A percentile compares a stretch with the other conserved stretches of the same genome.
Evolutionary conservation across 2,329 filamentous ascomycete genomes (phyloP).

Genomic region (Curvularia lunata): DNA sequence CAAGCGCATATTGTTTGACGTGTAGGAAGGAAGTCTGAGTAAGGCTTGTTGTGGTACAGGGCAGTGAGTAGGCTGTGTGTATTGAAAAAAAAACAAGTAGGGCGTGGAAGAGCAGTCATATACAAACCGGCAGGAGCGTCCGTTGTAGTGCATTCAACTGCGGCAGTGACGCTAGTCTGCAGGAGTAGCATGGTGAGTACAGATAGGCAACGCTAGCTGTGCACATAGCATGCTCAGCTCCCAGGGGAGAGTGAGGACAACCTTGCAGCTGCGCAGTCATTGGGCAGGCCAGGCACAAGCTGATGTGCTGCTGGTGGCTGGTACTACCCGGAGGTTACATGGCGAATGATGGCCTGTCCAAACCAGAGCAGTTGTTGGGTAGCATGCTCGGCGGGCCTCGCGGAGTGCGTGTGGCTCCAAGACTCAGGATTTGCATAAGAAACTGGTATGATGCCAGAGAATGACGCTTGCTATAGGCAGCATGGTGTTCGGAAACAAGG

Average conservation of each 20-base stretch:
- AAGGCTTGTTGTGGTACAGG: neutral
- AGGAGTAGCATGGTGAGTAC: neutral
- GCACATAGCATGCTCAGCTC: constrained; percentile 4
- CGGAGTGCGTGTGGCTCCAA: no score
- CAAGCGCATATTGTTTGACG: neutral
- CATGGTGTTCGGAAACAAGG: neutral
- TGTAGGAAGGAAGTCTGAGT: no score
- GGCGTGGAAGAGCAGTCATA: neutral
- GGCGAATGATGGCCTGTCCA: neutral
- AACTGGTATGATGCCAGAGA: neutral
- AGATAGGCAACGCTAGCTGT: neutral
- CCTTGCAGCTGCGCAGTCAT: constrained; percentile 16
- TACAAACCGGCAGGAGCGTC: neutral
- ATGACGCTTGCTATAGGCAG: neutral
- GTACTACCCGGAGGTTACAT: constrained; percentile 9
- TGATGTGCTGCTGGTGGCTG: constrained; percentile 12
- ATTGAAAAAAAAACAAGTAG: neutral
- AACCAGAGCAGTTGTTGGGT: no score
- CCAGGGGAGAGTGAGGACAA: neutral
- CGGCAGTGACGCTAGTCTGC: neutral
- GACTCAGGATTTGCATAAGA: no score
- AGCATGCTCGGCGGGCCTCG: no score
- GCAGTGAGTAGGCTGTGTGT: neutral
- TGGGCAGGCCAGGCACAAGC: constrained; percentile 21
- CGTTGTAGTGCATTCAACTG: neutral